Percentiles rank a stretch among this genome's conserved stretches.
phyloP scores from a whole-genome alignment of 148 eudicot genomes.

The Nepenthes mirabilis region DNA sequence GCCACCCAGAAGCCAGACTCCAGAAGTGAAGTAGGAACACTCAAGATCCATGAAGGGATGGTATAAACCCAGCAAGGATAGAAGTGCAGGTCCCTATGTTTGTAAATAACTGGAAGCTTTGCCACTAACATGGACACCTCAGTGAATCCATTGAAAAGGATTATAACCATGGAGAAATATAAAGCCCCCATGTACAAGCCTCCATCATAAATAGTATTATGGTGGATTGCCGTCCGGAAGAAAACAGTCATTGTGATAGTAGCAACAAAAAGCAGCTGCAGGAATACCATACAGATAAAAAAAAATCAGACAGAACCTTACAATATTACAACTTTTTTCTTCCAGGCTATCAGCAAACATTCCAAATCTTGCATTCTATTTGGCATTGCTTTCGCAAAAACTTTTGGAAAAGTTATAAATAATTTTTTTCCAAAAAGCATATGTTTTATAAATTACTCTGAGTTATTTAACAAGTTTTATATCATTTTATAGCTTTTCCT shows the following conservation, averaged over 20 bases:
- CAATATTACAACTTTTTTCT: not conserved
- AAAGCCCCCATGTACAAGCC: constrained; percentile 73
- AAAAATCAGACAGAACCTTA: not conserved
- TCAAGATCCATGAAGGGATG: constrained; percentile 80
- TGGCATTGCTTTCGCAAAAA: too few species aligned
- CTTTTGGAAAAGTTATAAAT: too few species aligned
- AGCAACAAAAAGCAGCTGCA: constrained; percentile 92
- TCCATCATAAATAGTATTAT: constrained; percentile 78
- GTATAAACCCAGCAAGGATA: constrained; percentile 95
- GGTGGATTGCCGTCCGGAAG: constrained; percentile 74
- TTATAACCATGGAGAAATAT: constrained; percentile 92
- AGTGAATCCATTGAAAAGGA: constrained; percentile 95
- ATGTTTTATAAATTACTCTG: too few species aligned
- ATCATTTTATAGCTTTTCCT: too few species aligned
- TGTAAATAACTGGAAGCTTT: constrained; percentile 87
- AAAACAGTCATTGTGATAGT: constrained; percentile 88
- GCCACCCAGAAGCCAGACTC: constrained; percentile 94
- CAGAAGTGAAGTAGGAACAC: constrained; percentile 75
- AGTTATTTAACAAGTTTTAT: too few species aligned
- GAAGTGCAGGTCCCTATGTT: constrained; percentile 88
- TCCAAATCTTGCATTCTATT: too few species aligned
- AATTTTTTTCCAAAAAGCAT: too few species aligned
- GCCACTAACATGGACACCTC: constrained; percentile 95
- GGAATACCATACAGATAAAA: constrained; percentile 7
- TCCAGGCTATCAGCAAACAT: too few species aligned